Percentiles rank a stretch among this genome's conserved stretches.
Evolutionary conservation across 441 rosid genomes (phyloP).

Genomic region (Isatis lusitanica): DNA sequence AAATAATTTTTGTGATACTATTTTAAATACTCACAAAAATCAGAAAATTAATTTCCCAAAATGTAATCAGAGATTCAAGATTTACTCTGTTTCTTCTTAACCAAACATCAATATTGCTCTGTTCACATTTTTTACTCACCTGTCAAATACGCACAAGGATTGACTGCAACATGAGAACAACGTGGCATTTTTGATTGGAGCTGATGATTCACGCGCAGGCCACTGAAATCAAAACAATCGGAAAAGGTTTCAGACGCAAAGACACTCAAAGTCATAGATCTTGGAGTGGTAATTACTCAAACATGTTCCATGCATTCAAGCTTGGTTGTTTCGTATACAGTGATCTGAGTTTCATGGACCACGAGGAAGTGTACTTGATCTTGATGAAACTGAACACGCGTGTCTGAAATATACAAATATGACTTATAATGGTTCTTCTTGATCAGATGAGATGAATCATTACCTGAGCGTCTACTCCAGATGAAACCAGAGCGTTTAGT

Average conservation of each 20-base stretch:
- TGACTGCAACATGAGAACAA: conserved; percentile 96
- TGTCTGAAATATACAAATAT: conserved; percentile 32
- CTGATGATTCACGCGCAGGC: conserved; percentile 71
- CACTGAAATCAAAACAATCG: conserved; percentile 49
- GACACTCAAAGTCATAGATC: not conserved
- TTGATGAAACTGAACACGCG: too few species aligned
- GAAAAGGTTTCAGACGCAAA: not conserved
- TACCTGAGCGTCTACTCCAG: conserved; percentile 98
- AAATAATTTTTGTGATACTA: too few species aligned
- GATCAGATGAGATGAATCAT: conserved; percentile 1
- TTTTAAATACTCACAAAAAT: too few species aligned
- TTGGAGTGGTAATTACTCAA: not conserved
- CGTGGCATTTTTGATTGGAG: conserved; percentile 80
- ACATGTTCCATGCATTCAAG: conserved; percentile 92
- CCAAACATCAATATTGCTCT: conserved; percentile 1
- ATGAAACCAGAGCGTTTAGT: conserved; percentile 78
- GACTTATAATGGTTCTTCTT: not conserved
- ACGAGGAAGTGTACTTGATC: conserved; percentile 91
- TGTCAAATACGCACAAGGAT: conserved; percentile 76
- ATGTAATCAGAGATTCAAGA: conserved; percentile 8
- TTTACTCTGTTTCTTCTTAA: not conserved
- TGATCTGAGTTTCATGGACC: conserved; percentile 87
- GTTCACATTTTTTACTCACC: conserved; percentile 30
- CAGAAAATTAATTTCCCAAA: too few species aligned
- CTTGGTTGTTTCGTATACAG: conserved; percentile 63